These are phyloP conservation scores for Ilyonectria destructans DNA, from an alignment of 2,329 filamentous ascomycete species.

Conservation along the genomic window DNA sequence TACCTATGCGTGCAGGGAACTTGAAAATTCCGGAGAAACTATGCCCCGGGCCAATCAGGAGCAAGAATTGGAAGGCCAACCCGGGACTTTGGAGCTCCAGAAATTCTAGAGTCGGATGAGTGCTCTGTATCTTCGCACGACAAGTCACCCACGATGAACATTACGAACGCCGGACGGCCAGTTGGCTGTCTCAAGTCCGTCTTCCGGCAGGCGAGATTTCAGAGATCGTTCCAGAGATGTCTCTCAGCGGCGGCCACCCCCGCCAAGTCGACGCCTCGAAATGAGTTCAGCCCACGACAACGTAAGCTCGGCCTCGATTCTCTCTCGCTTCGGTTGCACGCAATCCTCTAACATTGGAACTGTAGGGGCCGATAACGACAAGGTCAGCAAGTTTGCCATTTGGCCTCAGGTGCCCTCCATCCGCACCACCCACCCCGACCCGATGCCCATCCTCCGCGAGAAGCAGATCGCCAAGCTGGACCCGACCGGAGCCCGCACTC, in stretches of 20 bases:
- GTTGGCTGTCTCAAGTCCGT: slow-evolving; percentile 79
- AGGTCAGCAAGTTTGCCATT: slow-evolving; percentile 63
- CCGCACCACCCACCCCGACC: slow-evolving; percentile 73
- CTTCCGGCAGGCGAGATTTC: slow-evolving; percentile 72
- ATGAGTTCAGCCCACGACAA: slow-evolving; percentile 53
- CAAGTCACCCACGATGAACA: slow-evolving; percentile 68
- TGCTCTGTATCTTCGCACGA: slow-evolving; percentile 43
- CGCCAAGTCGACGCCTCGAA: slow-evolving; percentile 38
- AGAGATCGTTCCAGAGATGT: slow-evolving; percentile 61
- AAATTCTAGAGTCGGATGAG: slow-evolving; percentile 47
- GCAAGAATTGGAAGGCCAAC: slow-evolving; percentile 36
- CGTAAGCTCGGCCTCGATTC: slow-evolving; percentile 49
- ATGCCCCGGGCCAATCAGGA: slow-evolving; percentile 58
- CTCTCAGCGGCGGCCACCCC: slow-evolving; percentile 61
- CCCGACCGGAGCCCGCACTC: slow-evolving; percentile 85
- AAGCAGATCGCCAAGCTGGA: slow-evolving; percentile 84
- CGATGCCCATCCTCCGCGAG: slow-evolving; percentile 77
- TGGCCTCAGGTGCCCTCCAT: slow-evolving; percentile 72
- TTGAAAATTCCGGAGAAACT: slow-evolving; percentile 50
- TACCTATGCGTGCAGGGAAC: slow-evolving; percentile 40
- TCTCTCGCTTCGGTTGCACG: not conserved
- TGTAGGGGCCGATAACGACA: slow-evolving; percentile 55
- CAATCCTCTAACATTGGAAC: slow-evolving; percentile 33
- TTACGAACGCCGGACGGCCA: slow-evolving; percentile 75
- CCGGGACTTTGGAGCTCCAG: slow-evolving; percentile 42